Conservation (phyloP, 2,329 filamentous ascomycete species). For the Cladosporium sphaerospermum region DNA sequence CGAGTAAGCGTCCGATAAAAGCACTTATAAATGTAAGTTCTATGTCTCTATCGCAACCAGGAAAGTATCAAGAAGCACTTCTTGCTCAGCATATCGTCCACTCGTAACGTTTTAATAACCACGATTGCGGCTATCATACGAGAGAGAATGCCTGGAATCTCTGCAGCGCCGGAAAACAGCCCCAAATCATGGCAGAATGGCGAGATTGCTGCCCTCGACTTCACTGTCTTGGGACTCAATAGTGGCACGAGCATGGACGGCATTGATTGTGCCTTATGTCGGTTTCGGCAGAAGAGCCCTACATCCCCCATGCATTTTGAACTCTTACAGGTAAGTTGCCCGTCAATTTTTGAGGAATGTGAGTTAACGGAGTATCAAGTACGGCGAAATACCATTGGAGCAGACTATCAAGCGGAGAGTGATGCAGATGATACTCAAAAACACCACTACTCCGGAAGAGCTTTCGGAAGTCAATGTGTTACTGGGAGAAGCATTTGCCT, state of each 20-base stretch:
- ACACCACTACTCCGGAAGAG: conserved; percentile 48
- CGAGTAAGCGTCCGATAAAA: background rate
- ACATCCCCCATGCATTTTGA: conserved; percentile 50
- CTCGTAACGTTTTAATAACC: background rate
- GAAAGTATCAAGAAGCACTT: background rate
- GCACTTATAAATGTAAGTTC: too few relatives aligned
- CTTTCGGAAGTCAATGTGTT: conserved; percentile 53
- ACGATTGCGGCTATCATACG: background rate
- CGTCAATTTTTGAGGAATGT: background rate
- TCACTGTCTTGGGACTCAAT: conserved; percentile 51
- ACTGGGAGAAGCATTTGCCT: conserved; percentile 52
- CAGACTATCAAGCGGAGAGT: conserved; percentile 50
- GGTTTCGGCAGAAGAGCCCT: conserved; percentile 49
- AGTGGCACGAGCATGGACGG: conserved; percentile 51
- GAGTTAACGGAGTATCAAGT: conserved; percentile 29
- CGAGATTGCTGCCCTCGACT: conserved; percentile 33
- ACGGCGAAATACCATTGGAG: conserved; percentile 51
- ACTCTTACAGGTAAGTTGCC: conserved; percentile 33
- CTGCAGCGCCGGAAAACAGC: background rate
- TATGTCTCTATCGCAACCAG: too few relatives aligned
- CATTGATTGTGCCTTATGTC: conserved; percentile 54
- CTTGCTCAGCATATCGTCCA: background rate
- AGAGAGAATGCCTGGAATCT: conserved; percentile 1
- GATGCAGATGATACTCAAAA: conserved; percentile 52
- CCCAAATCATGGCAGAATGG: conserved; percentile 2